Conservation (phyloP, 108 stramenopile genomes). For the Ochromonas danica region DNA sequence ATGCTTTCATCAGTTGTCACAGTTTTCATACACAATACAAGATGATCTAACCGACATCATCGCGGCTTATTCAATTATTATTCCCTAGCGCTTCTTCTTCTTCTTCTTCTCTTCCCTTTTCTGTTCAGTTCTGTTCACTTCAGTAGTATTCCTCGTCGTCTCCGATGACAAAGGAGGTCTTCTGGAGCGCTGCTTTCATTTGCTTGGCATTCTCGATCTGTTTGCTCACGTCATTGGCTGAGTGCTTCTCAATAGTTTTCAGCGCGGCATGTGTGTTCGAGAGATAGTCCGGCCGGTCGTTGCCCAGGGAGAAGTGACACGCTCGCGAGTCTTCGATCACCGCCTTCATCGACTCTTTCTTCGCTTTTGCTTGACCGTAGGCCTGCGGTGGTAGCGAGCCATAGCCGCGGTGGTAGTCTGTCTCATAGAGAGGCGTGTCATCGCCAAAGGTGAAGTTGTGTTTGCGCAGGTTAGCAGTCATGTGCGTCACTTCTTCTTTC, state of each 20-base stretch:
- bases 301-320: conserved; percentile 31
- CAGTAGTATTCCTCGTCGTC: conserved; percentile 25
- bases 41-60: too few relatives aligned
- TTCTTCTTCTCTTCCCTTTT: too few relatives aligned
- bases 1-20: too few relatives aligned
- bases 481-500: conserved; percentile 6
- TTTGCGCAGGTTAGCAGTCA: not conserved
- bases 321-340: conserved; percentile 25
- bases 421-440: not conserved
- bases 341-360: not conserved
- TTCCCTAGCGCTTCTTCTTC: too few relatives aligned
- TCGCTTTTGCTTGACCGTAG: not conserved
- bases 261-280: conserved; percentile 2
- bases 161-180: conserved; percentile 28
- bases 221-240: not conserved
- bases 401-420: conserved; percentile 25
- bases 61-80: too few relatives aligned
- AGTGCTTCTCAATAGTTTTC: not conserved
- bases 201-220: conserved; percentile 3
- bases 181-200: conserved; percentile 23
- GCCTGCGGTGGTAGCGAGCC: not conserved
- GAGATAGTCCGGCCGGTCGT: not conserved
- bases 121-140: not conserved
- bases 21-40: too few relatives aligned
- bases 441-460: conserved; percentile 33